Percentiles rank a stretch among this genome's conserved stretches.
phyloP scores from a whole-genome alignment of 495 filamentous ascomycete genomes.

The Corynascus novoguineensis region DNA sequence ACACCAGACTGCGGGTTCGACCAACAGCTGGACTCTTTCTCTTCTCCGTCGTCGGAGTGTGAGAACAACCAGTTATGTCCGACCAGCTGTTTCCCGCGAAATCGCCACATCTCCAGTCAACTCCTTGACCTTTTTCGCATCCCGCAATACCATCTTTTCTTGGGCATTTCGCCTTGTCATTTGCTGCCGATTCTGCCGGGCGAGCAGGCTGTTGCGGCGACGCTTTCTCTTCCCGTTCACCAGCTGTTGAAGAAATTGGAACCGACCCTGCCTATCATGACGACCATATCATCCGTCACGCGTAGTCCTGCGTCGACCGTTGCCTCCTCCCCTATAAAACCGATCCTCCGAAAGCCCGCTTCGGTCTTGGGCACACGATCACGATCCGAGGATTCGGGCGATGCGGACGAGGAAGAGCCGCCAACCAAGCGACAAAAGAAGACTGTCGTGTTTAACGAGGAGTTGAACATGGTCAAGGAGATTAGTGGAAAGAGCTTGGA shows the following conservation, averaged over 20 bases:
- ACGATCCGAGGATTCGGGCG: slow-evolving; percentile 36
- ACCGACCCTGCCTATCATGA: slow-evolving; percentile 17
- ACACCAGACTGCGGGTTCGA: not conserved
- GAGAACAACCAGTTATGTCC: slow-evolving; percentile 9
- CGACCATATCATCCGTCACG: slow-evolving; percentile 25
- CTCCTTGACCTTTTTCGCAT: too few relatives aligned
- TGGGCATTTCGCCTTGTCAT: not conserved
- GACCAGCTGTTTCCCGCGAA: not conserved
- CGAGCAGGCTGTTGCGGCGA: not conserved
- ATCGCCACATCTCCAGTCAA: not conserved
- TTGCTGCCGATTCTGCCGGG: not conserved
- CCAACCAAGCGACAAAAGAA: slow-evolving; percentile 48
- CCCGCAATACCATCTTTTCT: not conserved
- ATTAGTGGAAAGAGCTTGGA: slow-evolving; percentile 40
- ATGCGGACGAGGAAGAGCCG: slow-evolving; percentile 45
- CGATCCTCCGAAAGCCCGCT: slow-evolving; percentile 40
- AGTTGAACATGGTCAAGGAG: slow-evolving; percentile 59
- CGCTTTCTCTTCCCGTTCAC: not conserved
- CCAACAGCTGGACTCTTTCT: not conserved
- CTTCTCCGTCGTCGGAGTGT: not conserved
- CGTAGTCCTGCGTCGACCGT: slow-evolving; percentile 22
- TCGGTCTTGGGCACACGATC: slow-evolving; percentile 34
- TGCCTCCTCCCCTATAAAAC: slow-evolving; percentile 35
- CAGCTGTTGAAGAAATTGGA: not conserved
- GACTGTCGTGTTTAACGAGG: slow-evolving; percentile 67